phyloP scores from a whole-genome alignment of 768 basidiomycete genomes.

The Termitomyces sp. region DNA sequence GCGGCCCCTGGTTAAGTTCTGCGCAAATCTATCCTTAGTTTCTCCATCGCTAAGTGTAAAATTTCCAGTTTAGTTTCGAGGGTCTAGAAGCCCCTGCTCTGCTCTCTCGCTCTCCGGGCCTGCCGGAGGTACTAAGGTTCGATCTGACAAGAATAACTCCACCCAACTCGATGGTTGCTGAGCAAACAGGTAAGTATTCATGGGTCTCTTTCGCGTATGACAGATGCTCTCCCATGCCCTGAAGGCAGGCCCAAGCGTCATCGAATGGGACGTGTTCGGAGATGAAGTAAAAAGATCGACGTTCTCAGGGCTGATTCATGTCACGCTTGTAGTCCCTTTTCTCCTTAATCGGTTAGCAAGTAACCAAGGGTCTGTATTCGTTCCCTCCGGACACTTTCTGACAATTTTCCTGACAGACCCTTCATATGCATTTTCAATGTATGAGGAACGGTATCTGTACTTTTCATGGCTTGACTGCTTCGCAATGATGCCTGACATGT shows the following conservation, averaged over 20 bases:
- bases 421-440: not conserved
- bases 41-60: too few species aligned
- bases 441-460: too few species aligned
- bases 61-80: not conserved
- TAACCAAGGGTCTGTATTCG: too few species aligned
- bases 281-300: not conserved
- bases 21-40: not conserved
- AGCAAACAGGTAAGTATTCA: not conserved
- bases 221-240: not conserved
- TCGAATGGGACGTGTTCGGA: not conserved
- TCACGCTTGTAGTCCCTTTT: not conserved
- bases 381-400: too few species aligned
- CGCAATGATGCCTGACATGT: not conserved
- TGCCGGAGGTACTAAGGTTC: not conserved
- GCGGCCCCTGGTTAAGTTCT: not conserved
- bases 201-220: not conserved
- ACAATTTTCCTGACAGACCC: not conserved
- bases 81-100: not conserved
- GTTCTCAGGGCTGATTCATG: not conserved
- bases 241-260: not conserved
- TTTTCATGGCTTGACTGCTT: not conserved
- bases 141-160: not conserved
- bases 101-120: not conserved
- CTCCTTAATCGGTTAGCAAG: not conserved
- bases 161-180: not conserved